Evolutionary conservation across 140 eudicot species (phyloP).

Genomic region (Flaveria floridana): DNA sequence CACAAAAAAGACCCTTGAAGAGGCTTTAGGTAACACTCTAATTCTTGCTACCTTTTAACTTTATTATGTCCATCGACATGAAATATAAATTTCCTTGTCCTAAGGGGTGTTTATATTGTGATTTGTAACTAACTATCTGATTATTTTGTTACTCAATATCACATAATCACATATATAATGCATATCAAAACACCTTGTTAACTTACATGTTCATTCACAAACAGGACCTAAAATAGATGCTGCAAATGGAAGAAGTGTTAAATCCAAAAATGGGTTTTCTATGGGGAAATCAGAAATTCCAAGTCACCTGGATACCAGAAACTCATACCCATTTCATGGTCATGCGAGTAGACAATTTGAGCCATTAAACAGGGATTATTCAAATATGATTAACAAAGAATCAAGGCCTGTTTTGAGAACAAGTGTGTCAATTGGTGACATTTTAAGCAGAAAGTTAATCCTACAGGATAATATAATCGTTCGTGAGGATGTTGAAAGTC

Average conservation of each 20-base stretch:
- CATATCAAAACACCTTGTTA: neutral
- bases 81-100: too few species aligned
- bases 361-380: conserved; percentile 36
- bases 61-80: too few species aligned
- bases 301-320: conserved; percentile 30
- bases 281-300: conserved; percentile 20
- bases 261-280: too few species aligned
- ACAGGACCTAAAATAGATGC: conserved; percentile 33
- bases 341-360: conserved; percentile 28
- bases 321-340: conserved; percentile 36
- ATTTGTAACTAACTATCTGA: too few species aligned
- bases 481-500: conserved; percentile 44
- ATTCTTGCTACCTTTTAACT: too few species aligned
- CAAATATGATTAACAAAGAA: conserved; percentile 36
- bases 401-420: conserved; percentile 44
- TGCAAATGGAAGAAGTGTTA: neutral
- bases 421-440: conserved; percentile 62
- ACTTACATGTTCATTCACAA: neutral
- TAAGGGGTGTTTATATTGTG: too few species aligned
- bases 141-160: too few species aligned
- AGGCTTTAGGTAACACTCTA: conserved; percentile 33
- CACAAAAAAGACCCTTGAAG: conserved; percentile 39
- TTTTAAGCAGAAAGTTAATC: conserved; percentile 58
- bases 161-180: neutral
- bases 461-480: conserved; percentile 58